Evolutionary conservation across 176 grass and related monocot species (phyloP).

Genomic region (Melocanna baccifera): DNA sequence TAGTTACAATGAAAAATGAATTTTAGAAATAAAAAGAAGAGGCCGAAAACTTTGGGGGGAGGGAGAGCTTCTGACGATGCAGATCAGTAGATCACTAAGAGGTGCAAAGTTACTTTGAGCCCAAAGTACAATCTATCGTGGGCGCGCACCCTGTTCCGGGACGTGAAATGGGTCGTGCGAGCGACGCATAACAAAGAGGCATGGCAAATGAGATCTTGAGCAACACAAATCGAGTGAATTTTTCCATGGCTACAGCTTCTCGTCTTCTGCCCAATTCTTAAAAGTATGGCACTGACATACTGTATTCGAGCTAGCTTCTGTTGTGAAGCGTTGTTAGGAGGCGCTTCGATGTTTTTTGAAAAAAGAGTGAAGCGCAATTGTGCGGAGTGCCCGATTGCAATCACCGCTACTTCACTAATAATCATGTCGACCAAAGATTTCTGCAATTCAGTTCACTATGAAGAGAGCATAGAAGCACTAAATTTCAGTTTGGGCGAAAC

Average conservation of each 20-base stretch:
- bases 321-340: background rate
- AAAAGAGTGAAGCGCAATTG: background rate
- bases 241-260: background rate
- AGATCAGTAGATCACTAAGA: background rate
- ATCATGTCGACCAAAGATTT: background rate
- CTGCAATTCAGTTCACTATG: background rate
- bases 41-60: background rate
- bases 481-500: background rate
- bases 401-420: background rate
- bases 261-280: background rate
- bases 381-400: background rate
- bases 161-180: background rate
- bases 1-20: too few species aligned
- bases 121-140: background rate
- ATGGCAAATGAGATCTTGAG: background rate
- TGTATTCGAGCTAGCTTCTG: background rate
- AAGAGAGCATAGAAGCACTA: background rate
- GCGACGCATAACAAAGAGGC: background rate
- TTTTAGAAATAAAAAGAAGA: too few species aligned
- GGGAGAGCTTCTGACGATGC: background rate
- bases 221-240: background rate
- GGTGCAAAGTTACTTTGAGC: background rate
- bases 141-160: background rate
- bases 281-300: background rate
- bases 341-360: too few species aligned